Evolutionary conservation across 2,329 filamentous ascomycete genomes (phyloP), one percentile per base, ranked within the genome.

Genomic region (Ceratocystis alfenasii): DNA sequence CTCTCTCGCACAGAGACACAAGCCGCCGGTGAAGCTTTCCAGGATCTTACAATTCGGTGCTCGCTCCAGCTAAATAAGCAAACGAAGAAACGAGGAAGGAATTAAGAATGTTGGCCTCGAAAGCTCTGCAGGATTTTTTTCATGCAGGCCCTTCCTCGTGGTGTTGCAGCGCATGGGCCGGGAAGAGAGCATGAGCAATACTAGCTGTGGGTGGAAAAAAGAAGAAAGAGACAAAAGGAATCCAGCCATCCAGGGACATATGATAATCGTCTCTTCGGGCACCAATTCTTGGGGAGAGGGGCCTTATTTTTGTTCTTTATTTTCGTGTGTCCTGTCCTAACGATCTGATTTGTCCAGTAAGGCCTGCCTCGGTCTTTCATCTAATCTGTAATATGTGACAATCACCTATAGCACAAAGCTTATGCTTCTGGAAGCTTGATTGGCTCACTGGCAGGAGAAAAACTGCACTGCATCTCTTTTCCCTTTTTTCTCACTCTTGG

Each of bases 341-440:
- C 33, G 33, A 33, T 59, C 7, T 36, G 53, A 20, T 59, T 59
- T 33, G 28, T 30, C 22, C 3, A 59, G 28, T 30, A 59, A 3
- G 53, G 53, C 53, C 53, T 36, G 33, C 33, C 8, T 36, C 33
- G 10, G 33, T 36, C 10, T 12, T 36, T 59, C 28, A 33, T 59
- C 28, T 36, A 36, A 10, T 36, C 33, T 10, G 33, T 36, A 36
- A 36, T 36, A 36, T 10, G 3, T 12, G 33, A 3, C 33, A 12
- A 36, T 10, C 33, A 10, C 10, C 25, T 59, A 59, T 59, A 59
- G 25, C 28, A 59, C 2, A 7, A 5, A 33, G 17, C n/a, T 17
- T 17, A 59, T 17, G 17, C 53, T 59, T 59, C 53, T 59, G 53
- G 28, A 59, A 59, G 53, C 10, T 25, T 59, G 53, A 59, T 33